Evolutionary conservation across 225 moss, liverwort and hornwort genomes (phyloP).

Genomic region (Antitrichia curtipendula): DNA sequence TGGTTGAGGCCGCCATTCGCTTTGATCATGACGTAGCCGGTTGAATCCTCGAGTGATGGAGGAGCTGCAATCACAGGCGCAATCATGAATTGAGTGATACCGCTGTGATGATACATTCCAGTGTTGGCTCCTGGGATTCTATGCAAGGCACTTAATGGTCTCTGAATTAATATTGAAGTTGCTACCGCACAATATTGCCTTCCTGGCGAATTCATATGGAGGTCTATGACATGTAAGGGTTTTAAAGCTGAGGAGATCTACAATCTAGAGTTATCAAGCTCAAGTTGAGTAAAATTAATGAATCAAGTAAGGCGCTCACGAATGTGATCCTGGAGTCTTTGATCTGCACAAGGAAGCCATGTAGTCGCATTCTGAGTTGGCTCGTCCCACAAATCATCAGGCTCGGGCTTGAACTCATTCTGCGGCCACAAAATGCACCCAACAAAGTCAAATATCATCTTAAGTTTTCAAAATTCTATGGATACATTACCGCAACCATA

Average conservation of each 20-base stretch:
- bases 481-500: not conserved
- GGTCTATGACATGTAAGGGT: not conserved
- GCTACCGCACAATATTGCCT: not conserved
- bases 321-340: conserved; percentile 15
- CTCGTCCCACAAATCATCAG: conserved; percentile 79
- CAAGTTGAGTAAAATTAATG: not conserved
- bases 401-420: conserved; percentile 57
- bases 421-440: conserved; percentile 7
- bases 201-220: not conserved
- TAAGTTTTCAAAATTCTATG: not conserved
- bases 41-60: conserved; percentile 34
- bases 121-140: not conserved
- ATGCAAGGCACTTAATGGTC: not conserved
- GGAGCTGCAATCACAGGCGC: conserved; percentile 32
- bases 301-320: conserved; percentile 21
- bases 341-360: conserved; percentile 74
- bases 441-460: not conserved
- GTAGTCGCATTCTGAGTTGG: conserved; percentile 30
- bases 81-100: not conserved
- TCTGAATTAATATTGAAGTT: not conserved
- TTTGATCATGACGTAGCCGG: conserved; percentile 74
- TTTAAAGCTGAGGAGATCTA: not conserved
- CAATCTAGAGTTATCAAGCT: not conserved
- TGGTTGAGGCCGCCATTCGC: conserved; percentile 97
- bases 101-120: not conserved